Evolutionary conservation across 2,329 filamentous ascomycete genomes (phyloP), one percentile per base, ranked within the genome.

Genomic region (Alternaria sp.): DNA sequence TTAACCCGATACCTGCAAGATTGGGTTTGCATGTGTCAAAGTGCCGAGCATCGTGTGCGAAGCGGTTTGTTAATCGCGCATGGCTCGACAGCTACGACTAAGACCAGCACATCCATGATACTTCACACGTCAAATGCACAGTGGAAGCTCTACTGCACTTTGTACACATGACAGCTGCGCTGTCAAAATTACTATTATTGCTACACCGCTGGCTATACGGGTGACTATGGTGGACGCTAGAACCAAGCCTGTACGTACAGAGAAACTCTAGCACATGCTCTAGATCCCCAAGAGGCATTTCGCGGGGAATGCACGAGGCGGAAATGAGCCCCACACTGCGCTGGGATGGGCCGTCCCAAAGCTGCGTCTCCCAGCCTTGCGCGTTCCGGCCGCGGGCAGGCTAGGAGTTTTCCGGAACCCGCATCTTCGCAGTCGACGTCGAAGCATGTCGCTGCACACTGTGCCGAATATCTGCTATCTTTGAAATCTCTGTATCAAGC

Each of bases 311-410:
- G 57, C 68, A 59, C 57, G 49, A 59, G 55, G 54, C 68, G 63
- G 66, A 64, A 65, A 65, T 59, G 59, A 63, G 57, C 65, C 59
- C 63, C 65, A 58, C 54, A 47, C 17, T 62, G 47, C 51, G 46
- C 65, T 62, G 55, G 54, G 44, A 61, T 54, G 54, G 49, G 30
- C 51, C 57, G 51, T 54, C 25, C 28, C 43, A 51, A 50, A 40
- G 47, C 55, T 52, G 40, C 52, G 46, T 50, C 59, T 55, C 30
- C 47, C 52, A 57, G 58, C 58, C 59, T 36, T 59, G 59, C 55
- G 59, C 56, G 57, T 68, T 62, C 69, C 66, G 70, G 74, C 74
- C 72, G 71, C 72, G 70, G 72, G 70, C 67, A 62, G 57, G 61
- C 61, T 69, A 71, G 70, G 72, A 69, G 52, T 74, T 69, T 61